These are phyloP conservation scores for Rhizomucor miehei DNA, from an alignment of 371 early-diverging fungal species.

Conservation along the genomic window DNA sequence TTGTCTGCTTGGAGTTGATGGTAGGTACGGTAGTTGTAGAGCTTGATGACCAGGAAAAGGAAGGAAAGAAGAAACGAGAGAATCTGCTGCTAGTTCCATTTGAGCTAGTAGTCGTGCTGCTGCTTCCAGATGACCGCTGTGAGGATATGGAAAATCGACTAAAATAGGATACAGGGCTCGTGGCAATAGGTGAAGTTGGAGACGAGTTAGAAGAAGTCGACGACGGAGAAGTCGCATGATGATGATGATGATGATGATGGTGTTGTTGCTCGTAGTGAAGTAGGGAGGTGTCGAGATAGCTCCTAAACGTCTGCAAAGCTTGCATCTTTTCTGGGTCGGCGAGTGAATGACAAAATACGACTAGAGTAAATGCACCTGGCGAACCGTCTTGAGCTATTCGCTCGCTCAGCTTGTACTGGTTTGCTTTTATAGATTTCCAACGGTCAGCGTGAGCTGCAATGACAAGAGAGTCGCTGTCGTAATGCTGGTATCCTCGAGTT, in stretches of 20 bases:
- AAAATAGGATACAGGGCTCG: too few relatives aligned
- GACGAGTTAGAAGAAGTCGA: too few relatives aligned
- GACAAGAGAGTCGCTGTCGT: constrained; percentile 11
- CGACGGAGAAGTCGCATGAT: constrained; percentile 4
- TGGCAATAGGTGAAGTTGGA: constrained; percentile 1
- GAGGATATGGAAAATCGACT: not conserved
- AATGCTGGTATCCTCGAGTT: constrained; percentile 15
- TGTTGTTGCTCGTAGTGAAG: constrained; percentile 13
- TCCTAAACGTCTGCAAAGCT: constrained; percentile 9
- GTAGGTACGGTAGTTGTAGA: too few relatives aligned
- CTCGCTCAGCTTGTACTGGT: constrained; percentile 23
- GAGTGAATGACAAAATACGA: constrained; percentile 32
- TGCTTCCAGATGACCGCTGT: not conserved
- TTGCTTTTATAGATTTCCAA: constrained; percentile 34
- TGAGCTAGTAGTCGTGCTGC: not conserved
- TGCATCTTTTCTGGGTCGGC: constrained; percentile 13
- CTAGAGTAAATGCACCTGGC: constrained; percentile 23
- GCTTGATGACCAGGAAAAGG: too few relatives aligned
- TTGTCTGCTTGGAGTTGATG: constrained; percentile 1
- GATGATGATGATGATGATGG: constrained; percentile 2
- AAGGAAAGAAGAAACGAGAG: constrained; percentile 7
- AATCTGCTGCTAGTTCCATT: not conserved
- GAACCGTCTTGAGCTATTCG: constrained; percentile 13
- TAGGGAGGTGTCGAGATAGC: constrained; percentile 20
- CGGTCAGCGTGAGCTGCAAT: constrained; percentile 14